phyloP scores from a whole-genome alignment of 192 early-diverging fungal genomes.

The Backusella parvicylindrica region DNA sequence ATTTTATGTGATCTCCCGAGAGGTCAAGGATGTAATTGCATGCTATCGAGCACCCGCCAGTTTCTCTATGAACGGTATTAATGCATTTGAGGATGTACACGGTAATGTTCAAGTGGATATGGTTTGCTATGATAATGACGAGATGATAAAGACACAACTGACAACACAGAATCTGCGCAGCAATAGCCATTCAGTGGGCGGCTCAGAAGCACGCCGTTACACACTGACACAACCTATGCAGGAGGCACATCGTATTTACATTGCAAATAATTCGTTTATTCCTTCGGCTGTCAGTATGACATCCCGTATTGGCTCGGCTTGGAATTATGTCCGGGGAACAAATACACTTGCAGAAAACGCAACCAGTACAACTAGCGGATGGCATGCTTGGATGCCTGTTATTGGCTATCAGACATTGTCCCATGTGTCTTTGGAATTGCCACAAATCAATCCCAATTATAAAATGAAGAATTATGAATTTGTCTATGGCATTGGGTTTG shows the following conservation, averaged over 20 bases:
- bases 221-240: constrained; percentile 51
- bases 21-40: constrained; percentile 61
- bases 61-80: constrained; percentile 58
- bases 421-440: constrained; percentile 32
- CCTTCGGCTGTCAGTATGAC: constrained; percentile 18
- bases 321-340: constrained; percentile 2
- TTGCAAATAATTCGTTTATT: constrained; percentile 33
- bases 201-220: constrained; percentile 60
- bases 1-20: constrained; percentile 74
- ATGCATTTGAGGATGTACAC: constrained; percentile 63
- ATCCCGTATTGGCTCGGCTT: constrained; percentile 11
- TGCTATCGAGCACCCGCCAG: constrained; percentile 62
- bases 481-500: constrained; percentile 39
- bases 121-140: constrained; percentile 58
- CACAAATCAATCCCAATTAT: constrained; percentile 37
- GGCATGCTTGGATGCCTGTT: constrained; percentile 26
- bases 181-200: constrained; percentile 23
- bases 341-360: constrained; percentile 3
- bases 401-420: constrained; percentile 16
- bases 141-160: constrained; percentile 53
- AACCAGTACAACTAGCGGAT: neutral
- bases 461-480: constrained; percentile 22
- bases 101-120: constrained; percentile 58
- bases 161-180: constrained; percentile 48
- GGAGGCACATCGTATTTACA: constrained; percentile 46